Conservation (phyloP, 768 basidiomycete genomes). For the Phaeolepiota aurea region DNA sequence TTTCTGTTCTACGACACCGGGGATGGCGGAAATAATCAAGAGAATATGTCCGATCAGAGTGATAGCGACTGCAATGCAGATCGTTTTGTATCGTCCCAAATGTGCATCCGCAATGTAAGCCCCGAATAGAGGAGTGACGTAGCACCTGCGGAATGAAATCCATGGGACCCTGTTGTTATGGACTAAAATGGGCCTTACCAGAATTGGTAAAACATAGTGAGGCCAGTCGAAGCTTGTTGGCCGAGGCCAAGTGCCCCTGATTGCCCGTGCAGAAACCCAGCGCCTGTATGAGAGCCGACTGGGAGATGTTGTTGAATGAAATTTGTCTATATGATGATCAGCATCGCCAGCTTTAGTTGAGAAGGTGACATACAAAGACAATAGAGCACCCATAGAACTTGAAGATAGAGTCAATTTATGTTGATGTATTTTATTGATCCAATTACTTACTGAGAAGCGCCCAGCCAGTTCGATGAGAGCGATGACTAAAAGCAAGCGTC, state of each 20-base stretch:
- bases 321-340: conserved; percentile 39
- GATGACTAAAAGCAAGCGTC: conserved; percentile 35
- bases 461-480: conserved; percentile 64
- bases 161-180: too few species aligned
- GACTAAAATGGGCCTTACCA: conserved; percentile 35
- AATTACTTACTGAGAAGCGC: conserved; percentile 52
- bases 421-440: not conserved
- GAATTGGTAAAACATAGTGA: conserved; percentile 65
- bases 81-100: conserved; percentile 69
- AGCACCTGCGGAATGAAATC: conserved; percentile 34
- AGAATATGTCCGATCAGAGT: conserved; percentile 59
- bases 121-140: conserved; percentile 57
- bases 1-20: conserved; percentile 52
- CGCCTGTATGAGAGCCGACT: conserved; percentile 56
- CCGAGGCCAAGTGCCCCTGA: conserved; percentile 62
- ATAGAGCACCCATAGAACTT: conserved; percentile 41
- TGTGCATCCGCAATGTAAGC: conserved; percentile 69
- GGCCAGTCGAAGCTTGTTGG: conserved; percentile 65
- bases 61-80: conserved; percentile 50
- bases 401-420: too few species aligned
- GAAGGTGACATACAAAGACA: conserved; percentile 31
- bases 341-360: not conserved
- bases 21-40: conserved; percentile 57
- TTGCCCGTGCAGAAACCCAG: conserved; percentile 42
- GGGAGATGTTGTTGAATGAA: conserved; percentile 72